Conservation (phyloP, 1,284 basidiomycete species). For the Moniliella sp. region DNA sequence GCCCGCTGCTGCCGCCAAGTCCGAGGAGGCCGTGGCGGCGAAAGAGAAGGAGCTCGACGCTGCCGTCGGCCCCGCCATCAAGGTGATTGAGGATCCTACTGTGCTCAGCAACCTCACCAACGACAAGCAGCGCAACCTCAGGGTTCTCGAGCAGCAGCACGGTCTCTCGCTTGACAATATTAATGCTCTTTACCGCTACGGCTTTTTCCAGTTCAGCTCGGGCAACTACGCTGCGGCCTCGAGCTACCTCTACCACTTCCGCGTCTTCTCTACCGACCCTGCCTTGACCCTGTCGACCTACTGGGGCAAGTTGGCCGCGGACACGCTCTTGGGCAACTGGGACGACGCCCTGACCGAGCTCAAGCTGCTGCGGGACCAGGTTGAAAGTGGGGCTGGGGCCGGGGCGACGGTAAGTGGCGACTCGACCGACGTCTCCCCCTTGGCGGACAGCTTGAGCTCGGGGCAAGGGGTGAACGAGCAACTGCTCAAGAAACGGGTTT, state of each 20-base stretch:
- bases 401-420: no score
- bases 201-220: constrained; percentile 89
- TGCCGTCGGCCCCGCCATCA: constrained; percentile 72
- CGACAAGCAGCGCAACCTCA: constrained; percentile 88
- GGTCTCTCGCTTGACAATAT: constrained; percentile 85
- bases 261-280: constrained; percentile 76
- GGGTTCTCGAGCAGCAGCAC: constrained; percentile 82
- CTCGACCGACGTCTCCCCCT: no score
- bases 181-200: constrained; percentile 85
- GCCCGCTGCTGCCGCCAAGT: constrained; percentile 19
- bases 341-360: constrained; percentile 78
- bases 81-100: constrained; percentile 88
- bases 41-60: constrained; percentile 63
- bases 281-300: constrained; percentile 80
- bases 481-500: constrained; percentile 72
- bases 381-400: no score
- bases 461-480: constrained; percentile 35
- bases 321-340: constrained; percentile 82
- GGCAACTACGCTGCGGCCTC: constrained; percentile 92
- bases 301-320: constrained; percentile 92
- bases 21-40: constrained; percentile 52
- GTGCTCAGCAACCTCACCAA: constrained; percentile 59
- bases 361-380: constrained; percentile 69
- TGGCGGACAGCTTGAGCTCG: constrained; percentile 14
- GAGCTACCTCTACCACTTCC: constrained; percentile 95